Percentiles rank a stretch among this genome's conserved stretches.
phyloP scores from a whole-genome alignment of 148 eudicot species.

The Heliosperma pusillum region DNA sequence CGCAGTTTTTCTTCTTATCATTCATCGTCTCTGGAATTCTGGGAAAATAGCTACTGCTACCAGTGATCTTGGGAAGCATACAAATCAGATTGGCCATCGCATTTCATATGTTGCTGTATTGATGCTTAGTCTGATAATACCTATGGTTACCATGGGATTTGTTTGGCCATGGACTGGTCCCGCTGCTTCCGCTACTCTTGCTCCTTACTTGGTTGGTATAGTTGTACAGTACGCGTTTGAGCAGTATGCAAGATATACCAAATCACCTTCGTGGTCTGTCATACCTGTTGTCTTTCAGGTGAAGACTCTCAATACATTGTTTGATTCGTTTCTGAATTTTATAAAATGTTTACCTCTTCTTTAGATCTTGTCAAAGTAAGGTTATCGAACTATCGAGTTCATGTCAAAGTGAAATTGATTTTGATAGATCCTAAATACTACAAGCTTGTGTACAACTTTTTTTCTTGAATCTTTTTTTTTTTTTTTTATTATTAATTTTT shows the following conservation, averaged over 20 bases:
- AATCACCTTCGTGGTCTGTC: constrained; percentile 85
- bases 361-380: too few relatives aligned
- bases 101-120: constrained; percentile 74
- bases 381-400: neutral
- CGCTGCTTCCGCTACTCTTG: constrained; percentile 97
- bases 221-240: constrained; percentile 93
- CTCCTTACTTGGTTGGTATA: constrained; percentile 98
- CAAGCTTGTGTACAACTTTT: too few relatives aligned
- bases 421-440: too few relatives aligned
- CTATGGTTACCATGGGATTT: constrained; percentile 95
- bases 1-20: constrained; percentile 63
- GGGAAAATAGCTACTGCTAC: constrained; percentile 31
- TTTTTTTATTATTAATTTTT: too few relatives aligned
- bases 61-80: constrained; percentile 31
- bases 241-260: constrained; percentile 73
- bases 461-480: too few relatives aligned
- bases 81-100: constrained; percentile 55
- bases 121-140: constrained; percentile 83
- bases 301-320: neutral
- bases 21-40: constrained; percentile 63
- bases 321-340: neutral
- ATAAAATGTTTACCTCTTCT: neutral
- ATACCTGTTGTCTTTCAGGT: constrained; percentile 91
- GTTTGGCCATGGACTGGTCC: constrained; percentile 99
- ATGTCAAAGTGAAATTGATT: neutral